Evolutionary conservation across 495 filamentous ascomycete genomes (phyloP).

Genomic region (Extremus antarcticus): DNA sequence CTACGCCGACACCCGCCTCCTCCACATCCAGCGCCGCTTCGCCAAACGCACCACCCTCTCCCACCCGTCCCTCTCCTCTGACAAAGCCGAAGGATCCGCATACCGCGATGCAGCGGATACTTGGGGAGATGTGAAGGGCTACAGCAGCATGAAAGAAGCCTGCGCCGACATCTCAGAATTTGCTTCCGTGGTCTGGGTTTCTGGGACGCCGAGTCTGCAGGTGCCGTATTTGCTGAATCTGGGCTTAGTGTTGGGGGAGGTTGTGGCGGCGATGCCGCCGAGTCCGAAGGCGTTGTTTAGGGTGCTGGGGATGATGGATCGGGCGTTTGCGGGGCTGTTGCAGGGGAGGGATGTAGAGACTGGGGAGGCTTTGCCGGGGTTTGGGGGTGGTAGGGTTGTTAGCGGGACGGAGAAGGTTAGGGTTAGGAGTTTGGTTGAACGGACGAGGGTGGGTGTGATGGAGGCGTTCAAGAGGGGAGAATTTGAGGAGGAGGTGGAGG

Average conservation of each 20-base stretch:
- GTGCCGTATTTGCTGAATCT: constrained; percentile 71
- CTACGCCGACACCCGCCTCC: constrained; percentile 52
- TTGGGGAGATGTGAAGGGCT: constrained; percentile 43
- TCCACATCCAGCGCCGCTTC: constrained; percentile 56
- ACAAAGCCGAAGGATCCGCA: constrained; percentile 3
- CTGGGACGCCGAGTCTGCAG: constrained; percentile 72
- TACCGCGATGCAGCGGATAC: constrained; percentile 24
- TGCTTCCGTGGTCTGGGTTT: constrained; percentile 71
- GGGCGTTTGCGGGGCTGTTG: constrained; percentile 61
- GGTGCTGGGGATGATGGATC: constrained; percentile 65
- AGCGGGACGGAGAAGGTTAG: constrained; percentile 70
- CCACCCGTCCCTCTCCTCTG: not conserved
- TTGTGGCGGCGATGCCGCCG: constrained; percentile 58
- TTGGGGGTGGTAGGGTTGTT: constrained; percentile 33
- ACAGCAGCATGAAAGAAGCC: constrained; percentile 56
- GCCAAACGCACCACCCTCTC: constrained; percentile 55
- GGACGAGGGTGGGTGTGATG: constrained; percentile 53
- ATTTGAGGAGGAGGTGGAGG: constrained; percentile 14
- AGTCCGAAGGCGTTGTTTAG: constrained; percentile 51
- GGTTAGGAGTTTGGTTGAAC: constrained; percentile 64
- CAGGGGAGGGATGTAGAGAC: constrained; percentile 55
- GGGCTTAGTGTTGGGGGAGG: constrained; percentile 54
- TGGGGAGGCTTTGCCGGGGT: constrained; percentile 54
- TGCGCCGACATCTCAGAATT: constrained; percentile 58
- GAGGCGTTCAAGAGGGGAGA: constrained; percentile 44